phyloP scores from a whole-genome alignment of 2,329 filamentous ascomycete species.

The Fusarium annulatum region DNA sequence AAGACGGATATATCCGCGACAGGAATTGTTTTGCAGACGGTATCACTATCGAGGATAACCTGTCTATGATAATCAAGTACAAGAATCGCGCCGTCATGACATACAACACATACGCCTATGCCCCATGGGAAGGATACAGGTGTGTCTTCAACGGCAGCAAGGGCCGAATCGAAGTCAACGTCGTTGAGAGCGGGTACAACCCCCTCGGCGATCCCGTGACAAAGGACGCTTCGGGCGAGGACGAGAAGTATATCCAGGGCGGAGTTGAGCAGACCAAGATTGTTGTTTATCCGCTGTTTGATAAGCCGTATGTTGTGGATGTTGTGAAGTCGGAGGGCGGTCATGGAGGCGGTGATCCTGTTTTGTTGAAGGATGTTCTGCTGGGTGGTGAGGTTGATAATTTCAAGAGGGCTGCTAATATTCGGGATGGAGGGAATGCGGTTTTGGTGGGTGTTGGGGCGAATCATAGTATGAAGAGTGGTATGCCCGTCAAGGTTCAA shows the following conservation, averaged over 20 bases:
- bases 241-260: conserved; percentile 39
- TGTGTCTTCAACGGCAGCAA: conserved; percentile 68
- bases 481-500: conserved; percentile 39
- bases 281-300: conserved; percentile 64
- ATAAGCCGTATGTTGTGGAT: conserved; percentile 66
- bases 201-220: conserved; percentile 63
- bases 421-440: conserved; percentile 68
- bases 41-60: conserved; percentile 72
- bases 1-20: conserved; percentile 70
- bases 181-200: conserved; percentile 70
- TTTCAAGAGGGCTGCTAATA: conserved; percentile 64
- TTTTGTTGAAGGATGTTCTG: conserved; percentile 64
- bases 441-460: conserved; percentile 70
- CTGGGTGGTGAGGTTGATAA: conserved; percentile 63
- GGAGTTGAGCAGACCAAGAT: conserved; percentile 54
- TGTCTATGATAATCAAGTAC: conserved; percentile 69
- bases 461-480: conserved; percentile 61
- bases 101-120: conserved; percentile 69
- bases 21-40: conserved; percentile 72
- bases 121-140: conserved; percentile 70
- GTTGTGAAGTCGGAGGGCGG: conserved; percentile 64
- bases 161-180: conserved; percentile 69
- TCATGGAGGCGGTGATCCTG: conserved; percentile 69
- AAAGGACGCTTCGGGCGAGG: conserved; percentile 58
- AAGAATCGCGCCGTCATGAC: conserved; percentile 67